Conservation (phyloP, 257 asterid genomes). For the Solanum verrucosum region DNA sequence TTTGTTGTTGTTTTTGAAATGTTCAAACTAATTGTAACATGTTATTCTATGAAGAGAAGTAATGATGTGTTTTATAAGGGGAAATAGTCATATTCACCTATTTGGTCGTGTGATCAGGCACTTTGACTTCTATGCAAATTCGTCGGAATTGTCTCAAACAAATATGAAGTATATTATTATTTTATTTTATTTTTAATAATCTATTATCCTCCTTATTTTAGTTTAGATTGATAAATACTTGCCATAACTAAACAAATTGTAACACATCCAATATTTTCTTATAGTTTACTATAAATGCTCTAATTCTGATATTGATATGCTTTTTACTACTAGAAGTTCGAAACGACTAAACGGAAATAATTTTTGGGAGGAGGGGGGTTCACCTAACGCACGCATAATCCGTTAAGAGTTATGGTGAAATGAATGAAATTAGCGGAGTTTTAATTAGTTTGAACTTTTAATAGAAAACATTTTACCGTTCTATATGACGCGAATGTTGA, state of each 20-base stretch:
- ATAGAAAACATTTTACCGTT: background rate
- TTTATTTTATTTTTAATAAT: background rate
- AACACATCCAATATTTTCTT: background rate
- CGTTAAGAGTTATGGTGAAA: background rate
- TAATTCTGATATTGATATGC: background rate
- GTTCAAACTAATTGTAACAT: background rate
- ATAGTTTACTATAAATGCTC: background rate
- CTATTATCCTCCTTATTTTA: background rate
- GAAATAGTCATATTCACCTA: background rate
- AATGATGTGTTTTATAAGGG: background rate
- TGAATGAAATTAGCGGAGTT: background rate
- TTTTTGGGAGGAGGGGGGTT: background rate
- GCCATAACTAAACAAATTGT: background rate
- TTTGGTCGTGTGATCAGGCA: background rate
- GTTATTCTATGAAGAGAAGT: background rate
- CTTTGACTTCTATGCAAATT: constrained; percentile 5
- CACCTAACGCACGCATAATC: background rate
- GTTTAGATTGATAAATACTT: background rate
- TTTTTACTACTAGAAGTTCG: background rate
- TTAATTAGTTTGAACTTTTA: background rate
- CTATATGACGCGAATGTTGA: accelerated
- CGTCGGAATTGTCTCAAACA: background rate
- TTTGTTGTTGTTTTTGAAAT: background rate
- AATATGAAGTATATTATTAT: background rate
- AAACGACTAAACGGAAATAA: background rate